These are phyloP conservation scores for Fusarium aywerte DNA, from an alignment of 2,329 filamentous ascomycete species.

Conservation along the genomic window DNA sequence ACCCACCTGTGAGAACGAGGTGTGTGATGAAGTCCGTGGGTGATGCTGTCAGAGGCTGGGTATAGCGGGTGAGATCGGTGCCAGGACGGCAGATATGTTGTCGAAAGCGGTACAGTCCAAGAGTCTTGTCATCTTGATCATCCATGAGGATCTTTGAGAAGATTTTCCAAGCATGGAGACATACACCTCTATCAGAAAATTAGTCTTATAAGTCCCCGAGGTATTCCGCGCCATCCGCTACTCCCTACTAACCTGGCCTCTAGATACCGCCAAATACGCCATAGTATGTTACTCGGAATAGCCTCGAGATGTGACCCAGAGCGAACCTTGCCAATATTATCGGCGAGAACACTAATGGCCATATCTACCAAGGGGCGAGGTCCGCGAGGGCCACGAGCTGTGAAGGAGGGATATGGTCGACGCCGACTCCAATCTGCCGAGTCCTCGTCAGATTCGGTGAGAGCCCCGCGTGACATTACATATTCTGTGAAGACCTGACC, in stretches of 20 bases:
- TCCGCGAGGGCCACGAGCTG: slow-evolving; percentile 46
- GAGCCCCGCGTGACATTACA: slow-evolving; percentile 46
- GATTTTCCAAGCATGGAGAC: slow-evolving; percentile 55
- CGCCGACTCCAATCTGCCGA: slow-evolving; percentile 52
- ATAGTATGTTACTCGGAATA: slow-evolving; percentile 51
- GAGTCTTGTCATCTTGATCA: slow-evolving; percentile 49
- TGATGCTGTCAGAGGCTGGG: slow-evolving; percentile 51
- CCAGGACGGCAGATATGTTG: slow-evolving; percentile 54
- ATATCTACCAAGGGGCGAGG: slow-evolving; percentile 55
- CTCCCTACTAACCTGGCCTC: slow-evolving; percentile 52
- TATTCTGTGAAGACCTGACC: slow-evolving; percentile 55
- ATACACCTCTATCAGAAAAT: slow-evolving; percentile 47
- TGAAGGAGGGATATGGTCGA: slow-evolving; percentile 46
- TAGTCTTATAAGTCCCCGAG: not conserved
- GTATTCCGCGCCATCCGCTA: not conserved
- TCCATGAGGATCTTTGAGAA: slow-evolving; percentile 51
- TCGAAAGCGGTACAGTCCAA: slow-evolving; percentile 54
- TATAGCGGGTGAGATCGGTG: slow-evolving; percentile 51
- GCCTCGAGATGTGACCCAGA: slow-evolving; percentile 49
- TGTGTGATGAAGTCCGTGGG: slow-evolving; percentile 55
- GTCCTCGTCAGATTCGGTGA: slow-evolving; percentile 37
- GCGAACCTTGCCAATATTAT: slow-evolving; percentile 51
- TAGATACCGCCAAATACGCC: slow-evolving; percentile 55
- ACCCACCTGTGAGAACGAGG: slow-evolving; percentile 54
- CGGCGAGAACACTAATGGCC: slow-evolving; percentile 51